Percentiles rank a stretch among this genome's conserved stretches.
phyloP scores from a whole-genome alignment of 768 basidiomycete species.

The Fomitopsis pulvina region DNA sequence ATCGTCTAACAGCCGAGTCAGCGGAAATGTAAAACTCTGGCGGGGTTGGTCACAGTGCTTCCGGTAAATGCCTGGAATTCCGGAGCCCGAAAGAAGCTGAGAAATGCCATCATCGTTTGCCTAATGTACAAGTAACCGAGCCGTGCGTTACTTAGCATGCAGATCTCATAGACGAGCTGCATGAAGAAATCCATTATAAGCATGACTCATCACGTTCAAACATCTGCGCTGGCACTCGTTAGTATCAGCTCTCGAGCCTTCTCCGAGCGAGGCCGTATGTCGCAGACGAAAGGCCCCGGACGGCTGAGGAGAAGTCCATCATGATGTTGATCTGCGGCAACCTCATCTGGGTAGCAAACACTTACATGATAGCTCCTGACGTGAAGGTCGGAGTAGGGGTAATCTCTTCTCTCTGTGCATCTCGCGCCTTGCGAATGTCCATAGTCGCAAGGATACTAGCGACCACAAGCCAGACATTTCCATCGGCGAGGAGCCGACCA shows the following conservation, averaged over 20 bases:
- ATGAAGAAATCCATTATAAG: no score
- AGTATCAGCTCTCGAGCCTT: not conserved
- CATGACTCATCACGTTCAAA: no score
- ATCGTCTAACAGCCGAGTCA: no score
- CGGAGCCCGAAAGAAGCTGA: no score
- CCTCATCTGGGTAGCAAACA: not conserved
- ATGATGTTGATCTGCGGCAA: not conserved
- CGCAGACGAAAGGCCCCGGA: constrained; percentile 8
- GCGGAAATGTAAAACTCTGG: no score
- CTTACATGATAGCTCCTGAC: constrained; percentile 39
- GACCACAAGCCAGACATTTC: constrained; percentile 37
- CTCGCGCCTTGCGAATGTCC: constrained; percentile 34
- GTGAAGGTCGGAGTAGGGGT: constrained; percentile 32
- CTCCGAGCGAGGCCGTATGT: constrained; percentile 2
- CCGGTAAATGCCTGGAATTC: no score
- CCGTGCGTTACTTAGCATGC: no score
- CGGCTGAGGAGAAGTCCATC: not conserved
- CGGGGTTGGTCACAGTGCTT: no score
- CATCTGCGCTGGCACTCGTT: not conserved
- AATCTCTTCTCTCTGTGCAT: constrained; percentile 34
- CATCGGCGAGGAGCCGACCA: constrained; percentile 44
- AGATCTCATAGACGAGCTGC: no score
- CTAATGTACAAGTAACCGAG: no score
- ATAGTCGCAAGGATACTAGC: constrained; percentile 39
- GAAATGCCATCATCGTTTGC: no score